These are phyloP conservation scores for Lathyrus sativus DNA, from an alignment of 306 rosid genomes.

Conservation along the genomic window DNA sequence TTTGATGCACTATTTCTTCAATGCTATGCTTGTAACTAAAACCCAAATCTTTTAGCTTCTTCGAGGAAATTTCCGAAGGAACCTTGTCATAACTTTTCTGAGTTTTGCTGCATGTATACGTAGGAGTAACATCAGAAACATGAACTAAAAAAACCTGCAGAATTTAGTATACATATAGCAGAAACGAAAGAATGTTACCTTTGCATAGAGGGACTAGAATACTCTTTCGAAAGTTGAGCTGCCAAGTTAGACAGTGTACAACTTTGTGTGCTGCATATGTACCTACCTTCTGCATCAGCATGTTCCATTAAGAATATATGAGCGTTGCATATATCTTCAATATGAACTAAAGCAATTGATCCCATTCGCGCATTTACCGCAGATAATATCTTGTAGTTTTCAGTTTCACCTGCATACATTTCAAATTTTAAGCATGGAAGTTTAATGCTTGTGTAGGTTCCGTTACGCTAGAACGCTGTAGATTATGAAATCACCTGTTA, in stretches of 20 bases:
- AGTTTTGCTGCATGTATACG: slow-evolving; percentile 27
- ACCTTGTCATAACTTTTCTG: slow-evolving; percentile 45
- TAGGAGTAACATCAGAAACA: slow-evolving; percentile 12
- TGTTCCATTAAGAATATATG: slow-evolving; percentile 84
- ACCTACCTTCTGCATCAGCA: slow-evolving; percentile 60
- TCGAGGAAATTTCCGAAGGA: slow-evolving; percentile 59
- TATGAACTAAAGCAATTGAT: slow-evolving; percentile 70
- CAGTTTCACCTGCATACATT: slow-evolving; percentile 51
- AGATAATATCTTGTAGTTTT: slow-evolving; percentile 51
- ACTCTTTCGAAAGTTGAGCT: slow-evolving; percentile 47
- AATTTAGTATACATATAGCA: not conserved
- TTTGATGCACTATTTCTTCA: slow-evolving; percentile 58
- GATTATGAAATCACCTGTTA: slow-evolving; percentile 54
- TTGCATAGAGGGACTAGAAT: slow-evolving; percentile 43
- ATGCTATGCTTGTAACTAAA: slow-evolving; percentile 65
- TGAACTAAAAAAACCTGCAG: not conserved
- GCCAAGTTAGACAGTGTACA: slow-evolving; percentile 49
- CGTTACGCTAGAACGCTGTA: not conserved
- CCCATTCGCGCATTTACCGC: slow-evolving; percentile 82
- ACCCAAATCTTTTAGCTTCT: slow-evolving; percentile 73
- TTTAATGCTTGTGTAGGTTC: not conserved
- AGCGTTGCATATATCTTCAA: slow-evolving; percentile 77
- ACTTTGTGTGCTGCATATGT: slow-evolving; percentile 62
- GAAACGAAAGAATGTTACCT: slow-evolving; percentile 37
- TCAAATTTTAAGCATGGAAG: slow-evolving; percentile 9